These are phyloP conservation scores for Avicennia marina DNA, from an alignment of 257 asterid species.

Conservation along the genomic window DNA sequence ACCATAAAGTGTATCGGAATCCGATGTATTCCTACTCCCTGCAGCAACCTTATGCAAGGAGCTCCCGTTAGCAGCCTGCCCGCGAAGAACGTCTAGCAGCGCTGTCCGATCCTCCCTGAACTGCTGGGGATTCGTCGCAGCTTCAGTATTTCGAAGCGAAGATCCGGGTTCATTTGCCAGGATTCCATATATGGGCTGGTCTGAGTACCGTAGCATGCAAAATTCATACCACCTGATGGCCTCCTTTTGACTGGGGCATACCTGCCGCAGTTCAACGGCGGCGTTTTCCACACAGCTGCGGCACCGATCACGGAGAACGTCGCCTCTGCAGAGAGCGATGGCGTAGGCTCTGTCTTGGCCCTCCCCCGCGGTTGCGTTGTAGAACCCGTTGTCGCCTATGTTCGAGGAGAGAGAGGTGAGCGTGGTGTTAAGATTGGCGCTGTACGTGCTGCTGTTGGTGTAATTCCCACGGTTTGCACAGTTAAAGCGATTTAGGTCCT, in stretches of 20 bases:
- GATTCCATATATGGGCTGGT: neutral
- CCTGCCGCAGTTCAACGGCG: neutral
- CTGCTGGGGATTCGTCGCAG: neutral
- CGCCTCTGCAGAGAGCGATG: neutral
- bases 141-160: neutral
- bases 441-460: neutral
- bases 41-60: conserved; percentile 27
- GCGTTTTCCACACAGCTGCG: neutral
- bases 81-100: neutral
- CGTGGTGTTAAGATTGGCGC: neutral
- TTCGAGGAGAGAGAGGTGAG: neutral
- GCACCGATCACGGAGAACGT: neutral
- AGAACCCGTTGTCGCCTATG: neutral
- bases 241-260: neutral
- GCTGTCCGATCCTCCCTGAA: neutral
- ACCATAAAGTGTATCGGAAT: conserved; percentile 19
- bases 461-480: neutral
- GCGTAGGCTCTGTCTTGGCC: neutral
- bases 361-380: neutral
- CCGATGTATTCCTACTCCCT: neutral
- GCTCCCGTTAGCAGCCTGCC: conserved; percentile 26
- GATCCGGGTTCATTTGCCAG: no score
- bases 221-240: neutral
- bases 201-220: neutral
- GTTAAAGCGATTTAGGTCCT: neutral